Conservation (phyloP, 176 grass and related monocot species). For the Aegilops bicornis region DNA sequence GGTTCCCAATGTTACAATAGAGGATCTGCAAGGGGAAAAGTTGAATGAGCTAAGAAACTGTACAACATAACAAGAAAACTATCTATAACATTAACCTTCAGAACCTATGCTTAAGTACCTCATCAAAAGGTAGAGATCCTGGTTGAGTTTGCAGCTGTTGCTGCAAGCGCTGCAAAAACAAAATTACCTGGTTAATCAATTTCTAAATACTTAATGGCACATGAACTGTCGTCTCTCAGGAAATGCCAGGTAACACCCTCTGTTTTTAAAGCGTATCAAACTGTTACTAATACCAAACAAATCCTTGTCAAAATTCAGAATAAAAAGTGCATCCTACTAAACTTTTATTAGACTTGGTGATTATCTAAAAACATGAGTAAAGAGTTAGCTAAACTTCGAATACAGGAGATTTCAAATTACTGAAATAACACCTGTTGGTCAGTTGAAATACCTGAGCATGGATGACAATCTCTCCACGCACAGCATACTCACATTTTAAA, state of each 20-base stretch:
- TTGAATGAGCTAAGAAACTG: constrained; percentile 26
- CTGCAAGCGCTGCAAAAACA: constrained; percentile 69
- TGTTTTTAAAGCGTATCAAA: background rate
- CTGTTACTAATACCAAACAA: background rate
- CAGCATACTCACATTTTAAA: constrained; percentile 93
- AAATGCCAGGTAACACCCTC: background rate
- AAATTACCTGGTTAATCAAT: background rate
- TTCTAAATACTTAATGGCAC: constrained; percentile 10
- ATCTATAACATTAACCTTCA: background rate
- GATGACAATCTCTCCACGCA: constrained; percentile 84
- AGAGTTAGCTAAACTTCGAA: background rate
- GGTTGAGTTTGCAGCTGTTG: constrained; percentile 74
- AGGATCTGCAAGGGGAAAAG: constrained; percentile 59
- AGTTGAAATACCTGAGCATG: constrained; percentile 83
- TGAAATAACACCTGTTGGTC: constrained; percentile 4
- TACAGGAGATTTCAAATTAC: constrained; percentile 17
- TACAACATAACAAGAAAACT: constrained; percentile 1
- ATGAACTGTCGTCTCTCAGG: background rate
- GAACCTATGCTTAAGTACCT: constrained; percentile 51
- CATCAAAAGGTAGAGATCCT: constrained; percentile 85
- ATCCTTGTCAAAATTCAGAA: background rate
- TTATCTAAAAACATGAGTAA: background rate
- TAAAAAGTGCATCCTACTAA: constrained; percentile 1
- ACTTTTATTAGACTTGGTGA: background rate
- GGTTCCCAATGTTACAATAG: constrained; percentile 97